A percentile compares a stretch with the other conserved stretches of the same genome.
phyloP scores from a whole-genome alignment of 169 alveolate genomes.

The Eimeria mitis region DNA sequence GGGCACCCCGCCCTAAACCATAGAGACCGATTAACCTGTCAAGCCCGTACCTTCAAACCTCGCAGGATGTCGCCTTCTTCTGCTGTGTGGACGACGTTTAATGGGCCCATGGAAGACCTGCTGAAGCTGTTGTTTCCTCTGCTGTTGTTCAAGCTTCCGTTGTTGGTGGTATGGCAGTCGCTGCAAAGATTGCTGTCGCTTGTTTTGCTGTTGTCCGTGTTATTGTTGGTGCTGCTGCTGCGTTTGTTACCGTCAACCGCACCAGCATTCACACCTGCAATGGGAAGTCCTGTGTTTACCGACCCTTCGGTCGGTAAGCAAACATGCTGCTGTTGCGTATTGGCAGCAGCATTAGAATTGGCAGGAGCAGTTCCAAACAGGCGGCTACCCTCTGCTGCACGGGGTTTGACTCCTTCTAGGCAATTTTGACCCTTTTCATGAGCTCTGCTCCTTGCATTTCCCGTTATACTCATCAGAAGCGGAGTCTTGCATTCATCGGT shows the following conservation, averaged over 20 bases:
- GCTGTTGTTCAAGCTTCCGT: neutral
- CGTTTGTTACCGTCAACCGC: neutral
- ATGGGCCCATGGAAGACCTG: neutral
- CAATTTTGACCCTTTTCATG: neutral
- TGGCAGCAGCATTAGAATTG: neutral
- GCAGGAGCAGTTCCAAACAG: neutral
- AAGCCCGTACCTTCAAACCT: constrained; percentile 20
- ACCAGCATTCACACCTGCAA: neutral
- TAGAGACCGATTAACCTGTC: neutral
- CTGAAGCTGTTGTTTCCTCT: neutral
- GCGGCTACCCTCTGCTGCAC: neutral
- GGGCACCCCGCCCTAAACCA: neutral
- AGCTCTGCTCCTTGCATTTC: neutral
- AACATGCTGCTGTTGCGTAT: too few relatives aligned
- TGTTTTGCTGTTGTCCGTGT: neutral
- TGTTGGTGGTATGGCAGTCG: neutral
- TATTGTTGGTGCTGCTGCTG: neutral
- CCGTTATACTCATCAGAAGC: neutral
- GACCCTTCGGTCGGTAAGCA: neutral
- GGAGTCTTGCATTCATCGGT: neutral
- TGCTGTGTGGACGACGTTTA: constrained; percentile 36
- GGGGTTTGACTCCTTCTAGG: neutral
- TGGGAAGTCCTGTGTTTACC: neutral
- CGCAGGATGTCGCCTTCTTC: constrained; percentile 60
- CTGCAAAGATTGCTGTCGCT: neutral